phyloP scores from a whole-genome alignment of 2,329 filamentous ascomycete species.

The Blumeria hordei region DNA sequence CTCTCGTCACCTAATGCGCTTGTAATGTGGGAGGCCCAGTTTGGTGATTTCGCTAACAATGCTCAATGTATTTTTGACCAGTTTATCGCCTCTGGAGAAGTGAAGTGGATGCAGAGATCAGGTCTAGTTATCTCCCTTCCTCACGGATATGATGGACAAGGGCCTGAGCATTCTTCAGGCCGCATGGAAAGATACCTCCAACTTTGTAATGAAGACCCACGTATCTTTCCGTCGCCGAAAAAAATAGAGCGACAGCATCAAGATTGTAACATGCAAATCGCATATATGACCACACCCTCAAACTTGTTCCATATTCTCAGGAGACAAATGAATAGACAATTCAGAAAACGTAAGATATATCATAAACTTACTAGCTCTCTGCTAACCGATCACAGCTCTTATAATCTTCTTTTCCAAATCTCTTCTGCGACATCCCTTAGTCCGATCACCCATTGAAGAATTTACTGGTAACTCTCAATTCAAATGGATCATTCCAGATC shows the following conservation, averaged over 20 bases:
- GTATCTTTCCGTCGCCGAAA: conserved; percentile 66
- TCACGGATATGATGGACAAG: conserved; percentile 95
- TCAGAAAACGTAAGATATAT: conserved; percentile 71
- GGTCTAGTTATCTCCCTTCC: conserved; percentile 90
- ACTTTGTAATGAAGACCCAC: conserved; percentile 90
- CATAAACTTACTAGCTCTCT: neutral
- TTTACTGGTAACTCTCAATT: conserved; percentile 85
- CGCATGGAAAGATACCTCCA: conserved; percentile 94
- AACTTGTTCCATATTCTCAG: conserved; percentile 94
- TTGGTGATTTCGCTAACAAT: conserved; percentile 99
- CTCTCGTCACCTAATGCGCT: conserved; percentile 88
- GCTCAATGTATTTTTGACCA: conserved; percentile 98
- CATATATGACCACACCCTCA: conserved; percentile 84
- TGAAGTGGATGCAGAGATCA: conserved; percentile 96
- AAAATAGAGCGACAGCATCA: conserved; percentile 94
- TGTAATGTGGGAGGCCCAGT: conserved; percentile 99
- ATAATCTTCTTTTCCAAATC: conserved; percentile 98
- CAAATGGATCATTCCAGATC: conserved; percentile 86
- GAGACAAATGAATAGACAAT: conserved; percentile 95
- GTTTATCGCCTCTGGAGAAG: conserved; percentile 91
- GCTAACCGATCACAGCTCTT: conserved; percentile 33
- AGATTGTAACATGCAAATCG: conserved; percentile 98
- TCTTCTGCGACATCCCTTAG: conserved; percentile 77
- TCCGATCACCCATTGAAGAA: conserved; percentile 72
- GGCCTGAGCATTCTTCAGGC: conserved; percentile 92